A percentile compares a stretch with the other conserved stretches of the same genome.
Evolutionary conservation across 2,329 filamentous ascomycete genomes (phyloP).

Genomic region (Pezicula rhizophila): DNA sequence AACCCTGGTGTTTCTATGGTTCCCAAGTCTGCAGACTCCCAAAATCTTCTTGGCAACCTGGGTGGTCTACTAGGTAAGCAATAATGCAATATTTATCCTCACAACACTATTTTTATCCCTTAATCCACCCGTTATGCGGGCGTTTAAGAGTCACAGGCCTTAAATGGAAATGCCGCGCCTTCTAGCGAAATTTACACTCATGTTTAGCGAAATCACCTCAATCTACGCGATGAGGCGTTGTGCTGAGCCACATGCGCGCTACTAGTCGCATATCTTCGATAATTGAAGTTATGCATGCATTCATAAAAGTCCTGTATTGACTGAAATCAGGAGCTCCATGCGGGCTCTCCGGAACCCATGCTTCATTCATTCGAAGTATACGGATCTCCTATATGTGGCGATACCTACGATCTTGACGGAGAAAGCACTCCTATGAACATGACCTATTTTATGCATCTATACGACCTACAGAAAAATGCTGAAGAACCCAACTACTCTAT

Average conservation of each 20-base stretch:
- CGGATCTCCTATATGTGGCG: constrained; percentile 17
- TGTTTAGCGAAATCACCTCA: no score
- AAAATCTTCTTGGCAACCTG: constrained; percentile 17
- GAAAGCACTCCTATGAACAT: constrained; percentile 44
- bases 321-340: constrained; percentile 24
- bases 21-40: constrained; percentile 10
- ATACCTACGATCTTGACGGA: constrained; percentile 16
- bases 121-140: no score
- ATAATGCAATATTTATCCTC: no score
- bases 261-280: no score
- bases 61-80: no score
- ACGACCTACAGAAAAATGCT: constrained; percentile 29
- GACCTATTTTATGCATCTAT: constrained; percentile 41
- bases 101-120: no score
- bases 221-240: no score
- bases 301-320: background rate
- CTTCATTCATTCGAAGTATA: constrained; percentile 21
- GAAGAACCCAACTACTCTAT: constrained; percentile 12
- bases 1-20: constrained; percentile 39
- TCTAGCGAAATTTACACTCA: no score
- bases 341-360: constrained; percentile 20
- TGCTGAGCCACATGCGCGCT: no score
- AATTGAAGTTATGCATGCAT: no score
- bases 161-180: no score
- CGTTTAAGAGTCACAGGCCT: no score